Base-by-base conservation (phyloP, 2,329 filamentous ascomycete species). In the Graphiopsis chlorocephala region DNA sequence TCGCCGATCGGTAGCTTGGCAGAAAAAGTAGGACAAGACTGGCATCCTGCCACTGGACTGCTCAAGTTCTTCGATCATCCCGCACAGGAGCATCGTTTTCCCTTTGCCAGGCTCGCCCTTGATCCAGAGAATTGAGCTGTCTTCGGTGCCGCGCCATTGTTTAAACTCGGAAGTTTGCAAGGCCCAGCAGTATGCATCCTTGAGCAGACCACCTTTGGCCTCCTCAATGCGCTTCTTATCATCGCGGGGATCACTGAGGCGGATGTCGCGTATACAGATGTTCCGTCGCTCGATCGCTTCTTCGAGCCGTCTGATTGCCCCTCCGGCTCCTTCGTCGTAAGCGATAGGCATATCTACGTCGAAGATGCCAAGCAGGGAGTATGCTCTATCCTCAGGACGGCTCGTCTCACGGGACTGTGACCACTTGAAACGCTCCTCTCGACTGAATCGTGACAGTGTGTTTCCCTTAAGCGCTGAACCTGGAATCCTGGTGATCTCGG, bases 341-440 rank as follows among this genome's bases (percentile, higher is more conserved):
- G 81, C 52, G 0, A 82, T 66, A 0, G 79, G 76, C 76, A 83
- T 80, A 28, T 78, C 74, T 31, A 82, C 72, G 1, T 71, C 72
- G 25, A 83, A 82, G 0, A 82, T 72, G 0, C 80, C 81, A 2
- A 83, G 64, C 0, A 83, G 69, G 4, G 74, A 81, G 52, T 83
- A 83, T 0, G 79, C 79, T n/a, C 73, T 71, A 47, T 83, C 81
- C 55, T 83, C 80, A 0, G 35, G 35, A 38, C 35, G 35, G 35
- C 35, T 38, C 35, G 35, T 38, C 35, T 38, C 35, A 38, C 35
- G 35, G 35, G 35, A 38, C 35, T 38, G 35, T 38, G 35, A 38
- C 35, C 35, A 38, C 17, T 38, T 38, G 35, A 38, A 38, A 17
- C 35, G 35, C 35, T 38, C 35, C 17, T 38, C 35, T 38, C 35